Evolutionary conservation across 768 basidiomycete species (phyloP), one percentile per base, ranked within the genome.

Genomic region (Mycena filopes): DNA sequence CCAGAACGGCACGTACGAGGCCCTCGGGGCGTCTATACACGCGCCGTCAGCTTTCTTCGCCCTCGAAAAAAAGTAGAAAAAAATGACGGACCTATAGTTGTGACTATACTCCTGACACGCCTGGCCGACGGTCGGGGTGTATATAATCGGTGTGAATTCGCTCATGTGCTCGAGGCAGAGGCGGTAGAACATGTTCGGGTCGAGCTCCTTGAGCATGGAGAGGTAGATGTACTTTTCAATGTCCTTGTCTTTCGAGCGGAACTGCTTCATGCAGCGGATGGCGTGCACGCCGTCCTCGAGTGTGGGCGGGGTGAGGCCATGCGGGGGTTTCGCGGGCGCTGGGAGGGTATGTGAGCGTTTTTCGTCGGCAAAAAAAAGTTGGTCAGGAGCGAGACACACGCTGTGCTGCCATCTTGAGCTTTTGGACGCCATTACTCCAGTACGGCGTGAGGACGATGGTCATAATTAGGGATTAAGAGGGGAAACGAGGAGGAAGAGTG

Each of bases 91-190:
- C 60, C 91, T 82, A 74, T 89, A 94, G 68, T 89, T 94, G 65
- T 90, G 87, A 23, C 90, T 92, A 79, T 87, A 95, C 72, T 93
- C 90, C 69, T 93, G 75, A 74, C 94, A 96, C 4, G 95, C 95
- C 71, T 96, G 94, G 26, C 95, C 95, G 29, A 97, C 94, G 16
- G 93, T 94, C 0, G 95, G 95, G 0, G 95, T 97, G 75, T 96
- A 97, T 59, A 97, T 94, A 45, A 96, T 83, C 16, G 95, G 95
- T 71, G 83, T 82, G 81, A 86, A 80, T 70, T 86, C 92, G 29
- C 86, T 71, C 86, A 95, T 88, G 74, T 94, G 83, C 46, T 83
- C 81, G 46, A 91, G 76, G 76, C 92, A 89, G 16, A 95, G 82
- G 49, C 83, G 84, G 79, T 94, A 97, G 79, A 96, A 98, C 75